A percentile compares a stretch with the other conserved stretches of the same genome.
Conservation (phyloP, 192 early-diverging fungal genomes). For the Podila clonocystis region DNA sequence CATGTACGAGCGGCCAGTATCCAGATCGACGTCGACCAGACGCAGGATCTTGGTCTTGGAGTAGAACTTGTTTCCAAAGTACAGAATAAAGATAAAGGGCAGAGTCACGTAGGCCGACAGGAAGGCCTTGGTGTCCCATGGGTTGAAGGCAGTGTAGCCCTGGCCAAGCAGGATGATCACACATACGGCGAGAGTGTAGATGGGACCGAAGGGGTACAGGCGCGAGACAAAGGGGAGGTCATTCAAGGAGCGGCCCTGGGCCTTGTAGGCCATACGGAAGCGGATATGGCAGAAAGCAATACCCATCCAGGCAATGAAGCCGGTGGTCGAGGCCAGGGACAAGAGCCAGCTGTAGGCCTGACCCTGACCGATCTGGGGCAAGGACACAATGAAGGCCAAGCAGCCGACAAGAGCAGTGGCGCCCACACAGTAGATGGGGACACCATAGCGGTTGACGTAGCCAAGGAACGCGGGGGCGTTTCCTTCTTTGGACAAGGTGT, state of each 20-base stretch:
- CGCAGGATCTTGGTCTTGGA: constrained; percentile 66
- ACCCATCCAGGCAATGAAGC: constrained; percentile 83
- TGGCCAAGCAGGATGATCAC: constrained; percentile 68
- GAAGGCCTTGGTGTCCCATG: constrained; percentile 61
- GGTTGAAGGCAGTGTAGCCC: constrained; percentile 64
- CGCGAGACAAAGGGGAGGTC: constrained; percentile 76
- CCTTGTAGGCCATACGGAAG: constrained; percentile 79
- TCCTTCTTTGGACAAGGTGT: constrained; percentile 77
- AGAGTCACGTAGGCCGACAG: constrained; percentile 69
- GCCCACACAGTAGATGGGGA: constrained; percentile 66
- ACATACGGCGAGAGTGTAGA: constrained; percentile 69
- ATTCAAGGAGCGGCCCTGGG: constrained; percentile 66
- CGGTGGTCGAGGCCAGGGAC: constrained; percentile 71
- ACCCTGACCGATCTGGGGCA: constrained; percentile 68
- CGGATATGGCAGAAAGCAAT: constrained; percentile 81
- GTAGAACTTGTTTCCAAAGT: constrained; percentile 69
- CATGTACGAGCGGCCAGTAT: constrained; percentile 45
- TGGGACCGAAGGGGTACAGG: constrained; percentile 60
- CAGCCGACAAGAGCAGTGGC: constrained; percentile 72
- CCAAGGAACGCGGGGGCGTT: constrained; percentile 74
- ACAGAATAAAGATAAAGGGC: constrained; percentile 66
- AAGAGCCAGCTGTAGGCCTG: constrained; percentile 72
- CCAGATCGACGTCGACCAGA: constrained; percentile 64
- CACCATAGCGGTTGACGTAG: constrained; percentile 64
- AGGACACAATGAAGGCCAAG: constrained; percentile 61